Conservation (phyloP, 352 stramenopile species). For the Phytopythium litorale region DNA sequence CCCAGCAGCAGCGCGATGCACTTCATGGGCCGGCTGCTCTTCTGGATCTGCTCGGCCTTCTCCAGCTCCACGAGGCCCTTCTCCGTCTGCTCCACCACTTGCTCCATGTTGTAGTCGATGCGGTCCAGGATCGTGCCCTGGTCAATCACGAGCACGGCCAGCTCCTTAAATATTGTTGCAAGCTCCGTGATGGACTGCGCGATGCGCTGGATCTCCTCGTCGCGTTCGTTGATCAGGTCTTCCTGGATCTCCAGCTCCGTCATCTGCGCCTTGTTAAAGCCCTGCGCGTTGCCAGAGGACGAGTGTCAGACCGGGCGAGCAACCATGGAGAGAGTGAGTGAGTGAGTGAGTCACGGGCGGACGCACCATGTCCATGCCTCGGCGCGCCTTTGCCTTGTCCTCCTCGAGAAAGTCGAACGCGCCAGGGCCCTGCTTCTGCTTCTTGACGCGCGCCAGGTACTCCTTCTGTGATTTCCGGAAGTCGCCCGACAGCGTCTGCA, state of each 20-base stretch:
- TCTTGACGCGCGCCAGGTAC: conserved; percentile 95
- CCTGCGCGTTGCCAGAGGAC: conserved; percentile 38
- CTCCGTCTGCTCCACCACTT: conserved; percentile 98
- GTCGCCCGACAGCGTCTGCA: conserved; percentile 95
- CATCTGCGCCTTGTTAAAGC: conserved; percentile 94
- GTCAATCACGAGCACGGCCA: conserved; percentile 99
- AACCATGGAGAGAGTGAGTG: background rate
- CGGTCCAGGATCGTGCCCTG: conserved; percentile 99
- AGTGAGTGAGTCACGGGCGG: background rate
- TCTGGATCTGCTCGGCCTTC: conserved; percentile 98
- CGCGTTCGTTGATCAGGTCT: conserved; percentile 93
- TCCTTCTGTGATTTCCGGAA: conserved; percentile 99
- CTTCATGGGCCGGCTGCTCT: conserved; percentile 95
- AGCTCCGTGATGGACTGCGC: conserved; percentile 99
- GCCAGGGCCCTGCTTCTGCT: conserved; percentile 94
- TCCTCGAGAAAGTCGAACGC: conserved; percentile 90
- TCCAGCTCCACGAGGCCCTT: conserved; percentile 98
- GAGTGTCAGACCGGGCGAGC: no score
- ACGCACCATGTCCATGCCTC: conserved; percentile 51
- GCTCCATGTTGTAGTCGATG: conserved; percentile 99
- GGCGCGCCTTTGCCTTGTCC: conserved; percentile 55
- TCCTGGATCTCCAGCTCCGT: conserved; percentile 96
- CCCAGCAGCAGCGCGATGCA: conserved; percentile 91
- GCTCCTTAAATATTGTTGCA: conserved; percentile 99
- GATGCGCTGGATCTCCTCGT: conserved; percentile 97